Percentiles rank a stretch among this genome's conserved stretches.
phyloP scores from a whole-genome alignment of 2,329 filamentous ascomycete species.

The Lachnellula willkommii region DNA sequence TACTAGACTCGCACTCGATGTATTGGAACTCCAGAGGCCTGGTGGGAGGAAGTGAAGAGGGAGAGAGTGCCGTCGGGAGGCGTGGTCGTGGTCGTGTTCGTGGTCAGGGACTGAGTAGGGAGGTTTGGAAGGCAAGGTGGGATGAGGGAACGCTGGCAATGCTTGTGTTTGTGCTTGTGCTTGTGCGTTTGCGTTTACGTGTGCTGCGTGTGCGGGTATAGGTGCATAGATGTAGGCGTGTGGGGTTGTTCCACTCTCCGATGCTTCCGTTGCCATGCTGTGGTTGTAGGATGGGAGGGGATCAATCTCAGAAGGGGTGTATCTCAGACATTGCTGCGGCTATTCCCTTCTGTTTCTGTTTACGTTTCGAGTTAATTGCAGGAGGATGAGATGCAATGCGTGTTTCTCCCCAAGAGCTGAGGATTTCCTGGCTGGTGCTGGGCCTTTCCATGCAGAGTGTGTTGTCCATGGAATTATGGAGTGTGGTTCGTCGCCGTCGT shows the following conservation, averaged over 20 bases:
- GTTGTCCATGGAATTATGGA: slow-evolving; percentile 1
- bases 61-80: slow-evolving; percentile 27
- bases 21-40: slow-evolving; percentile 29
- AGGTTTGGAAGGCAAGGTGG: slow-evolving; percentile 17
- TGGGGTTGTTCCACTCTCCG: slow-evolving; percentile 14
- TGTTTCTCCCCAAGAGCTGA: slow-evolving; percentile 8
- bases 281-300: slow-evolving; percentile 3
- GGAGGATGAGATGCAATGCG: slow-evolving; percentile 4
- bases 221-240: slow-evolving; percentile 1
- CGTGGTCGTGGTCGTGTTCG: background rate
- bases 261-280: slow-evolving; percentile 22
- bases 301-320: slow-evolving; percentile 12
- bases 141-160: slow-evolving; percentile 17
- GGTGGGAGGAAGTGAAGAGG: slow-evolving; percentile 30
- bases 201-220: no score
- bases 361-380: slow-evolving; percentile 20
- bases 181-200: no score
- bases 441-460: slow-evolving; percentile 6
- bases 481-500: slow-evolving; percentile 2
- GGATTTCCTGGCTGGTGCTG: slow-evolving; percentile 4
- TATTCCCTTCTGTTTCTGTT: slow-evolving; percentile 9
- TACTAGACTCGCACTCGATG: slow-evolving; percentile 28
- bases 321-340: slow-evolving; percentile 17
- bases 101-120: slow-evolving; percentile 22
- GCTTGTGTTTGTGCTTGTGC: background rate